A percentile compares a stretch with the other conserved stretches of the same genome.
Evolutionary conservation across 2,329 filamentous ascomycete genomes (phyloP).

Genomic region (Pseudogymnoascus sp.): DNA sequence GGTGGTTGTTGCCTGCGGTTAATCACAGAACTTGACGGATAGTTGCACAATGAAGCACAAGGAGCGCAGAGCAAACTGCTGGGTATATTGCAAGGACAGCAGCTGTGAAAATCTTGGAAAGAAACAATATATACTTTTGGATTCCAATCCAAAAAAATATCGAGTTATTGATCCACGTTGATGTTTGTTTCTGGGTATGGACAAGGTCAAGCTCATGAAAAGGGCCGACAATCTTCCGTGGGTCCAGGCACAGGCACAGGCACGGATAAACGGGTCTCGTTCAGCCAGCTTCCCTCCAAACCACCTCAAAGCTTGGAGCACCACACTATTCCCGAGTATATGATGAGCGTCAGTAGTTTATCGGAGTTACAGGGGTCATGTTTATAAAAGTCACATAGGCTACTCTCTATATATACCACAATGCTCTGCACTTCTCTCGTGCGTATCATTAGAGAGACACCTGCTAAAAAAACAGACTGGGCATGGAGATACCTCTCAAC

Average conservation of each 20-base stretch:
- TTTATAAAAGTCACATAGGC: not conserved
- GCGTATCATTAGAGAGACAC: not conserved
- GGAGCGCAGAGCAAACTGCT: not conserved
- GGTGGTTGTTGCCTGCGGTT: constrained; percentile 2
- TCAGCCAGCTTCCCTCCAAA: not conserved
- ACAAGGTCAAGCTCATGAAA: not conserved
- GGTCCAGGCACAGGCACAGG: not conserved
- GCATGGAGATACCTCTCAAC: not conserved
- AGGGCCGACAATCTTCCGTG: constrained; percentile 3
- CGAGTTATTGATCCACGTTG: not conserved
- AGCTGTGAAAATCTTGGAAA: not conserved
- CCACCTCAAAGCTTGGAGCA: not conserved
- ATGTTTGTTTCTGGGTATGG: not conserved
- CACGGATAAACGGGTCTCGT: not conserved
- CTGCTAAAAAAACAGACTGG: not conserved
- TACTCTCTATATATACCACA: not conserved
- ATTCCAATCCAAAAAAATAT: not conserved
- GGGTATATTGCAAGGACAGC: not conserved
- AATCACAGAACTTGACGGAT: not conserved
- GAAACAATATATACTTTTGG: not conserved
- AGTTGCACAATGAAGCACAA: not conserved
- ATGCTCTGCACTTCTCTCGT: not conserved
- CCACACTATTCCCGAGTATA: not conserved
- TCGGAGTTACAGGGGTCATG: not conserved
- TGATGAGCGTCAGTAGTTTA: not conserved